Conservation (phyloP, 2,329 filamentous ascomycete genomes). For the Talaromyces sp. region DNA sequence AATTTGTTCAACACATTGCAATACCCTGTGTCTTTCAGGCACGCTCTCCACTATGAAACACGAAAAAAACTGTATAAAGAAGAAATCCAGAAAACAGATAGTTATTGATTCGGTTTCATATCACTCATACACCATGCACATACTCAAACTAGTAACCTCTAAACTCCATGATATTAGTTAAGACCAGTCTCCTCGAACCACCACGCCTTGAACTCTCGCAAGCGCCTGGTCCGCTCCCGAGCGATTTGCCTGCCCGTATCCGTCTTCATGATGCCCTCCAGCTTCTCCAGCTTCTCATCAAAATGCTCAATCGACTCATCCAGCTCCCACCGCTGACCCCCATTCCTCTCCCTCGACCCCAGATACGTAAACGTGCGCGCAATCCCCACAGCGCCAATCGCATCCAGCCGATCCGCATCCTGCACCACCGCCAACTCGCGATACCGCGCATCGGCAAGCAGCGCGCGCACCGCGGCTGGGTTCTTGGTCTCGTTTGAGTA, state of each 20-base stretch:
- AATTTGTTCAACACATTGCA: neutral
- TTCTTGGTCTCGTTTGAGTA: conserved; percentile 68
- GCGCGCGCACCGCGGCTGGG: conserved; percentile 51
- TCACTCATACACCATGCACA: neutral
- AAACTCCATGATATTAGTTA: no score
- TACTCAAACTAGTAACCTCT: neutral
- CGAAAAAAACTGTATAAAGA: neutral
- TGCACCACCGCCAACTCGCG: conserved; percentile 82
- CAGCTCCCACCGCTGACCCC: conserved; percentile 43
- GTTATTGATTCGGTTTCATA: neutral
- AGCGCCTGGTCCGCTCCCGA: conserved; percentile 42
- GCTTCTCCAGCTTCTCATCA: conserved; percentile 63
- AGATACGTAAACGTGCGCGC: conserved; percentile 72
- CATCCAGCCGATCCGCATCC: conserved; percentile 89
- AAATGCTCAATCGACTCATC: conserved; percentile 68
- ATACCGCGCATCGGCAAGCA: conserved; percentile 52
- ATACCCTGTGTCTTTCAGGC: neutral
- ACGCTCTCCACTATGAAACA: neutral
- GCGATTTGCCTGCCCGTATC: conserved; percentile 47
- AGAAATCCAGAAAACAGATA: neutral
- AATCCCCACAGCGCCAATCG: conserved; percentile 80
- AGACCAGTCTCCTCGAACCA: conserved; percentile 47
- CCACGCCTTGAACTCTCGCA: conserved; percentile 48
- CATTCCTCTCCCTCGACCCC: conserved; percentile 46
- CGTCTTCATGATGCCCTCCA: conserved; percentile 60